Percentiles rank a stretch among this genome's conserved stretches.
Conservation (phyloP, 1,139 yeast genomes). For the Kodamaea ohmeri region DNA sequence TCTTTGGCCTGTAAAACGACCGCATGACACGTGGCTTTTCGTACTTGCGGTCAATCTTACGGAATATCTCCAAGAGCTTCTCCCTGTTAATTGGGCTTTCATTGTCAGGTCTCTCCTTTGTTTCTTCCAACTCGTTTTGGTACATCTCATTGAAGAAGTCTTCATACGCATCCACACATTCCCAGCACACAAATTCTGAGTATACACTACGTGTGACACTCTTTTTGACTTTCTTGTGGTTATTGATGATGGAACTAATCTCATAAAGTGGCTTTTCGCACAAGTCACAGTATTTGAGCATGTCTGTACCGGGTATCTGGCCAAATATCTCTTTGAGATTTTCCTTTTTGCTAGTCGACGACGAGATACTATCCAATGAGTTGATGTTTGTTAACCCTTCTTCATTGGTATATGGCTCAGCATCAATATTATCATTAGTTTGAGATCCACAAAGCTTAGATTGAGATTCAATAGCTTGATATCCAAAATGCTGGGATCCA, state of each 20-base stretch:
- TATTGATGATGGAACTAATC: slow-evolving; percentile 46
- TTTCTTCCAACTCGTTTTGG: slow-evolving; percentile 14
- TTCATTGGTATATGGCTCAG: too few relatives aligned
- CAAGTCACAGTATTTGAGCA: slow-evolving; percentile 56
- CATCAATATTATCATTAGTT: too few relatives aligned
- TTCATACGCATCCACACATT: slow-evolving; percentile 60
- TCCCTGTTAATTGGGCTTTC: neutral
- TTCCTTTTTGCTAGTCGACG: slow-evolving; percentile 17
- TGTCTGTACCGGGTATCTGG: slow-evolving; percentile 38
- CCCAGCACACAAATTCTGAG: slow-evolving; percentile 62
- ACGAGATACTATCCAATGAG: neutral
- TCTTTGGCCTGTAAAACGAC: slow-evolving; percentile 16
- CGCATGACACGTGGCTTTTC: slow-evolving; percentile 11
- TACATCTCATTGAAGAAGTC: slow-evolving; percentile 41
- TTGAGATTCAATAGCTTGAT: too few relatives aligned
- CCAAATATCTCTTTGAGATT: slow-evolving; percentile 43
- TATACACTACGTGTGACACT: slow-evolving; percentile 17
- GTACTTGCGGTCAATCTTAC: slow-evolving; percentile 23
- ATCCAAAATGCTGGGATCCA: too few relatives aligned
- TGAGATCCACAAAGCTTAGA: too few relatives aligned
- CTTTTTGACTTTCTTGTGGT: slow-evolving; percentile 18
- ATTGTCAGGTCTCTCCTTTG: neutral
- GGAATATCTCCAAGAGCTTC: slow-evolving; percentile 21
- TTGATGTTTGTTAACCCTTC: too few relatives aligned
- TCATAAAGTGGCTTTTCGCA: slow-evolving; percentile 70